Conservation (phyloP, 768 basidiomycete species). For the Lanmaoa rubissima region DNA sequence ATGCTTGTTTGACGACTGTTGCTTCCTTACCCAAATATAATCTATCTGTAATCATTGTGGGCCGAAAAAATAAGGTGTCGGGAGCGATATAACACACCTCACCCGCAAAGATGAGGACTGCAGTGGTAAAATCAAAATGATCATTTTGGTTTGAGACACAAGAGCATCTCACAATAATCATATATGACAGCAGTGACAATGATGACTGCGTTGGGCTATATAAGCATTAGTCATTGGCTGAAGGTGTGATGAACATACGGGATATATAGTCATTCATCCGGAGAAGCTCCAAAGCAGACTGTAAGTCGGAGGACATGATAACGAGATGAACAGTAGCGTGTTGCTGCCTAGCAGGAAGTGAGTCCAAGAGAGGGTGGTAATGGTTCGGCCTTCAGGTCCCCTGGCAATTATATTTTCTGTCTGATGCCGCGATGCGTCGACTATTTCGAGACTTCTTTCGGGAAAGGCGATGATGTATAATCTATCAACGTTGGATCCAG, state of each 20-base stretch:
- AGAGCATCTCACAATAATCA: constrained; percentile 4
- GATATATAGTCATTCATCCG: not conserved
- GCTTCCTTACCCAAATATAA: constrained; percentile 11
- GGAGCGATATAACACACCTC: not conserved
- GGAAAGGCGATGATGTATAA: no score
- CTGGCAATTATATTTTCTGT: no score
- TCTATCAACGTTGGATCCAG: no score
- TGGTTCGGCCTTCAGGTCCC: no score
- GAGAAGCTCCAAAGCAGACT: not conserved
- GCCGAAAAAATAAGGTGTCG: not conserved
- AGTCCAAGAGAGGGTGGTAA: no score
- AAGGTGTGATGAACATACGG: not conserved
- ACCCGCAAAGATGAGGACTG: not conserved
- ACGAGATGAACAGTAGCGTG: not conserved
- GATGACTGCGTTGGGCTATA: not conserved
- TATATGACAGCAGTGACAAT: not conserved
- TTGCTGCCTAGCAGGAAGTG: no score
- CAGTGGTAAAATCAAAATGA: not conserved
- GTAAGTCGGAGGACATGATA: not conserved
- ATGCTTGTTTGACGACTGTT: no score
- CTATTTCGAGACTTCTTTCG: no score
- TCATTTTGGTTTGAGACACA: not conserved
- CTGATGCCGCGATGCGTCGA: no score
- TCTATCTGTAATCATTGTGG: constrained; percentile 1
- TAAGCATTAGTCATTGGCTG: not conserved